These are phyloP conservation scores for Phytophthora cactorum DNA, from an alignment of 352 stramenopile species.

Conservation along the genomic window DNA sequence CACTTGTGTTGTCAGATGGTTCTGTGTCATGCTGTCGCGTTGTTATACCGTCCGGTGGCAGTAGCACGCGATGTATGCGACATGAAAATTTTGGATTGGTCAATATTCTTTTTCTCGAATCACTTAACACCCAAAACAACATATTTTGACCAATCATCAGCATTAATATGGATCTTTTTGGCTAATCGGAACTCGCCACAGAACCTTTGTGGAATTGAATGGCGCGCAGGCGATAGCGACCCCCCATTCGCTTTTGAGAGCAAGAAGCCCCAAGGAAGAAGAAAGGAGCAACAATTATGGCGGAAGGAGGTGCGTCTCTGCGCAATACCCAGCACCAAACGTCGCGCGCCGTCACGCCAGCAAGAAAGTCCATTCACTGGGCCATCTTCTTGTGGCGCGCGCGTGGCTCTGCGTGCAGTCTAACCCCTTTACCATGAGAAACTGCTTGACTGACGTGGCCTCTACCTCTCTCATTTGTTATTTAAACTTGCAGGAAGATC, in stretches of 20 bases:
- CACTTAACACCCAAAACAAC: background rate
- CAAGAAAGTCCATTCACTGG: background rate
- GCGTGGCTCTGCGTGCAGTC: background rate
- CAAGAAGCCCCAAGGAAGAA: conserved; percentile 41
- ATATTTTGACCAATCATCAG: background rate
- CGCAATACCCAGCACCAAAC: background rate
- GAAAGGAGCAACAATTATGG: conserved; percentile 44
- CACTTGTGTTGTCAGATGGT: background rate
- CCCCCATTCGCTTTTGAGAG: conserved; percentile 46
- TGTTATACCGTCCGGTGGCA: conserved; percentile 8
- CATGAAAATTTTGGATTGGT: conserved; percentile 6
- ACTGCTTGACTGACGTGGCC: conserved; percentile 18
- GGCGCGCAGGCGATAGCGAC: conserved; percentile 25
- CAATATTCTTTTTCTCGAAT: conserved; percentile 9
- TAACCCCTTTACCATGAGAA: background rate
- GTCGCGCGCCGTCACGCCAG: background rate
- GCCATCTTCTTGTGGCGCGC: conserved; percentile 7
- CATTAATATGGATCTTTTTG: conserved; percentile 3
- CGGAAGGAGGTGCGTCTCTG: conserved; percentile 47
- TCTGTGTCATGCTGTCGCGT: conserved; percentile 6
- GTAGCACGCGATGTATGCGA: conserved; percentile 7
- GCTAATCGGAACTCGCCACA: conserved; percentile 14
- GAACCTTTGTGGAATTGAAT: conserved; percentile 30
- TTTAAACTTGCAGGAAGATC: conserved; percentile 57
- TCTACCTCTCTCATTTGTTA: conserved; percentile 13